Conservation (phyloP, 495 filamentous ascomycete genomes). For the Astrothelium macrocarpum region DNA sequence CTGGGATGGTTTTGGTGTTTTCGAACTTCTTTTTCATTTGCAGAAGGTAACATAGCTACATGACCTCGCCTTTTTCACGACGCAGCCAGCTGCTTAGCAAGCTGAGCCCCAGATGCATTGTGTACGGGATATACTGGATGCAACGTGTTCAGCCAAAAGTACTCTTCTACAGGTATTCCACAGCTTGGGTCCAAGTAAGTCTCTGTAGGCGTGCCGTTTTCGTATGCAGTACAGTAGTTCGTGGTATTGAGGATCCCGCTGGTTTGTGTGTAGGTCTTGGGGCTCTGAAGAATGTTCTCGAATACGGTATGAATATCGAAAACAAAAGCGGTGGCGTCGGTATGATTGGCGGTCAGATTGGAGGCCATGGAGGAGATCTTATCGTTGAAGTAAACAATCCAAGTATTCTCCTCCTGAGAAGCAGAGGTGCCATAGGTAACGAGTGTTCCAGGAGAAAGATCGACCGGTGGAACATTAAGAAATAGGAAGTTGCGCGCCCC, state of each 20-base stretch:
- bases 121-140: constrained; percentile 54
- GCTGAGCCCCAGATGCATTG: constrained; percentile 41
- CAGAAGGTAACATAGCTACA: background rate
- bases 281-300: constrained; percentile 23
- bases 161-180: constrained; percentile 45
- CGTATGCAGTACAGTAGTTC: constrained; percentile 43
- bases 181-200: constrained; percentile 40
- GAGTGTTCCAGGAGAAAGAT: constrained; percentile 49
- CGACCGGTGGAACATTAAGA: constrained; percentile 63
- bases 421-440: constrained; percentile 10
- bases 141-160: constrained; percentile 54
- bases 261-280: constrained; percentile 25
- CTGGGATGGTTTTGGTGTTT: too few relatives aligned
- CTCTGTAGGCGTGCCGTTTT: constrained; percentile 45
- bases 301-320: constrained; percentile 28
- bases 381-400: constrained; percentile 26
- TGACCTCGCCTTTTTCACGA: background rate
- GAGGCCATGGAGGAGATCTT: constrained; percentile 17
- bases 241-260: constrained; percentile 44
- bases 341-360: constrained; percentile 18
- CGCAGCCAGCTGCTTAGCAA: constrained; percentile 9
- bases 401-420: constrained; percentile 13
- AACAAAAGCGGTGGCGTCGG: constrained; percentile 22
- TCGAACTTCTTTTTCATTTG: too few relatives aligned
- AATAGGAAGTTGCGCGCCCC: constrained; percentile 71